Evolutionary conservation across 2,329 filamentous ascomycete species (phyloP).

Genomic region (Rutstroemia sp.): DNA sequence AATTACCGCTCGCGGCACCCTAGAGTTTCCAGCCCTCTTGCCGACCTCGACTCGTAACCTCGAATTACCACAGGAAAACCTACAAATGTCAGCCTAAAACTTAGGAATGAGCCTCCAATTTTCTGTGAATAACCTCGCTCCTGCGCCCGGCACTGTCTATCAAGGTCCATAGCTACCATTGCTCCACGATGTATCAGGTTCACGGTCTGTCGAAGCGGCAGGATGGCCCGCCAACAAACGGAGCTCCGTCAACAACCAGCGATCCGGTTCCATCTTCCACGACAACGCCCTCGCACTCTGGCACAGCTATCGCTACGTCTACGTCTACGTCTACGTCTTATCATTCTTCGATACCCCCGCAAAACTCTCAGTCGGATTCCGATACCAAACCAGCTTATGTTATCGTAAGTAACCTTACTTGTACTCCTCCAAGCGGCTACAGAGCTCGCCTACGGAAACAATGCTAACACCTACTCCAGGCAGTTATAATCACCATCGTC

Average conservation of each 20-base stretch:
- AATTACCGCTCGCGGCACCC: background rate
- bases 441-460: background rate
- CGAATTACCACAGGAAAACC: background rate
- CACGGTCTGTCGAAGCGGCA: constrained; percentile 4
- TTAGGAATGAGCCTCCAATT: constrained; percentile 8
- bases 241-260: background rate
- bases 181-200: constrained; percentile 4
- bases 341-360: background rate
- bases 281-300: background rate
- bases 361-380: background rate
- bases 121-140: constrained; percentile 1
- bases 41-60: background rate
- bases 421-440: background rate
- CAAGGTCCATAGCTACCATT: background rate
- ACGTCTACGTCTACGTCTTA: background rate
- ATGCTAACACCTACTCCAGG: constrained; percentile 4
- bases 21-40: background rate
- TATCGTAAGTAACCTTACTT: constrained; percentile 7
- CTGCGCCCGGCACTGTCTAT: background rate
- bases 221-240: constrained; percentile 1
- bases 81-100: constrained; percentile 1
- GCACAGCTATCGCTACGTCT: background rate
- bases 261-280: background rate
- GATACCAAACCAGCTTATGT: background rate
- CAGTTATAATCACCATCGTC: constrained; percentile 11